These are phyloP conservation scores for Mortierella claussenii DNA, from an alignment of 192 early-diverging fungal genomes.

Conservation along the genomic window DNA sequence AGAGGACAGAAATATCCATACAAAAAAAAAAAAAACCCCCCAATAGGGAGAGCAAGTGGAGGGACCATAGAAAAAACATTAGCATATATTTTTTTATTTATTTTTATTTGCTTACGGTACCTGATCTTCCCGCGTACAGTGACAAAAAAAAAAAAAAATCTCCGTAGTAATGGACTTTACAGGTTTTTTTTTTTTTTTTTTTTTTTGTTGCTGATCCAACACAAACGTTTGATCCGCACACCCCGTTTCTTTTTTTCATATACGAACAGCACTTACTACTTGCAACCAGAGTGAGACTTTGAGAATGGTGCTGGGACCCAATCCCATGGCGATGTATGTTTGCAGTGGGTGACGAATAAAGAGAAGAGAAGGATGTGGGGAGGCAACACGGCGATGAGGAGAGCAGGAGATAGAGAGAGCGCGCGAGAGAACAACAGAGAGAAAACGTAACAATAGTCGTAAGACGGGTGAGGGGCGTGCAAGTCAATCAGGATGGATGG, in stretches of 20 bases:
- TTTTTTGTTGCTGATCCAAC: not conserved
- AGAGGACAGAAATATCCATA: not conserved
- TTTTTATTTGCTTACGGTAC: not conserved
- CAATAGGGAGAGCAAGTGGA: not conserved
- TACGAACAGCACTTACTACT: slow-evolving; percentile 39
- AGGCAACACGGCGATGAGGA: not conserved
- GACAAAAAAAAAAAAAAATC: not conserved
- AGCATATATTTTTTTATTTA: too few species aligned
- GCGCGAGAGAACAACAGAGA: not conserved
- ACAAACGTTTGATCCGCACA: not conserved
- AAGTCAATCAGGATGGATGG: too few species aligned
- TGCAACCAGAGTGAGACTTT: slow-evolving; percentile 45
- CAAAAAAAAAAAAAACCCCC: not conserved
- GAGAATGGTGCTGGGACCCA: slow-evolving; percentile 17
- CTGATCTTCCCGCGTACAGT: not conserved
- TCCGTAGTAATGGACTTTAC: not conserved
- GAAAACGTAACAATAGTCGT: too few species aligned
- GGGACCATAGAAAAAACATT: too few species aligned
- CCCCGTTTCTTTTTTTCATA: not conserved
- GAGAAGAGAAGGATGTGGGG: not conserved
- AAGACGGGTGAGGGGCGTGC: too few species aligned
- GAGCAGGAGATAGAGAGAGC: not conserved
- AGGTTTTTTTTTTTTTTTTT: too few species aligned
- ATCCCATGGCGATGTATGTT: slow-evolving; percentile 17
- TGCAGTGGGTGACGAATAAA: not conserved